Base-by-base conservation (phyloP, 2,329 filamentous ascomycete genomes). In the Neoarthrinium moseri region DNA sequence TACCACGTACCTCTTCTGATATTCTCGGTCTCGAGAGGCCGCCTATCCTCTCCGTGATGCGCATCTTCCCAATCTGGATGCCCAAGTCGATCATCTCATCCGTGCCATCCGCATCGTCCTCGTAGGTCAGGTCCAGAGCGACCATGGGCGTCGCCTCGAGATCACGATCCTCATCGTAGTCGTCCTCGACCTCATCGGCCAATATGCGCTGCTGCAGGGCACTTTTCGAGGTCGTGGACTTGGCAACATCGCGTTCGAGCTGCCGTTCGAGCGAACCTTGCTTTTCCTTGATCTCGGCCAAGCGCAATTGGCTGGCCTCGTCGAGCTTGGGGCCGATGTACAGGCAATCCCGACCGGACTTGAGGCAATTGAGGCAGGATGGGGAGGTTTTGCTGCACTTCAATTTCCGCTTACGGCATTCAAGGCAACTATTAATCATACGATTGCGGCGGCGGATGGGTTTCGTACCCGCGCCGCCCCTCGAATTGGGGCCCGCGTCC, bases 261-360 rank as follows among this genome's bases (percentile, higher is more conserved):
- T 83, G 79, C 43, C 81, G 74, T 66, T 90, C 87, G 15, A 90
- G 67, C 7, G 79, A 81, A 21, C 85, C 86, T 65, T 90, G 87
- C 64, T 86, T 85, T 63, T 91, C 87, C 67, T 91, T 91, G 62
- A 91, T 84, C 58, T 89, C 84, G 4, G 84, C 86, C 44, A 91
- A 72, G 55, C 83, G 84, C 55, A 84, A 74, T 63, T 88, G 84
- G 43, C 81, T 81, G 6, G 80, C 80, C 49, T 85, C 77, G 62
- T 90, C 86, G n/a, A 87, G 70, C 18, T 82, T 77, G 0, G 82
- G 78, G 2, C 82, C 80, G 27, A 89, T 73, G 59, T 87, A 89
- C 29, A 87, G 59, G 54, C 78, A 82, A 17, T 79, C 75, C 20
- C 76, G 71, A 18, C 63, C 69, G 24, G 75, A 74, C 55, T 77